A percentile compares a stretch with the other conserved stretches of the same genome.
These are phyloP conservation scores for Microthyrium microscopicum DNA, from an alignment of 2,329 filamentous ascomycete species.

Conservation along the genomic window DNA sequence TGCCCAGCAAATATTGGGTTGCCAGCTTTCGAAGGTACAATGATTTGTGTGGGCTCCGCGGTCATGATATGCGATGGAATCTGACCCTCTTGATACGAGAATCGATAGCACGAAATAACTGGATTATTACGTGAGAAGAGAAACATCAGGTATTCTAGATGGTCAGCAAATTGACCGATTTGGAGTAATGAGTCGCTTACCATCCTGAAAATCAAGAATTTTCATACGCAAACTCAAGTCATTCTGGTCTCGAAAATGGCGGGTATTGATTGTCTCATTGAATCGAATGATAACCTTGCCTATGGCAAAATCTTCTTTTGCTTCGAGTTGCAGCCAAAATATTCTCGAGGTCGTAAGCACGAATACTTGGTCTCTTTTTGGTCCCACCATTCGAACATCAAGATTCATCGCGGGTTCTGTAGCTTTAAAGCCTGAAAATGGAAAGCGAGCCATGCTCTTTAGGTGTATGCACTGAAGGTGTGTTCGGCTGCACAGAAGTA, in stretches of 20 bases:
- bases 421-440: neutral
- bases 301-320: constrained; percentile 10
- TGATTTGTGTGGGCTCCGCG: no score
- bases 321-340: constrained; percentile 18
- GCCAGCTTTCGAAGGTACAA: no score
- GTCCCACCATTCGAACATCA: constrained; percentile 34
- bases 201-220: constrained; percentile 2
- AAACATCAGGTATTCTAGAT: neutral
- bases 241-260: constrained; percentile 36
- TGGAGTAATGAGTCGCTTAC: neutral
- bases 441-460: neutral
- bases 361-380: constrained; percentile 33
- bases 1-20: no score
- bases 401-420: constrained; percentile 21
- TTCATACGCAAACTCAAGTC: constrained; percentile 29
- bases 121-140: constrained; percentile 1
- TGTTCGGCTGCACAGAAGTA: constrained; percentile 37
- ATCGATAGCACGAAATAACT: constrained; percentile 3
- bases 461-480: constrained; percentile 18
- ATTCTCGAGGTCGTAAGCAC: constrained; percentile 40
- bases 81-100: no score
- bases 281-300: constrained; percentile 20
- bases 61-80: no score
- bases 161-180: neutral
- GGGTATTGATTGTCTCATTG: constrained; percentile 34